Percentiles rank a stretch among this genome's conserved stretches.
Conservation (phyloP, 2,329 filamentous ascomycete genomes). For the Alternaria sp. region DNA sequence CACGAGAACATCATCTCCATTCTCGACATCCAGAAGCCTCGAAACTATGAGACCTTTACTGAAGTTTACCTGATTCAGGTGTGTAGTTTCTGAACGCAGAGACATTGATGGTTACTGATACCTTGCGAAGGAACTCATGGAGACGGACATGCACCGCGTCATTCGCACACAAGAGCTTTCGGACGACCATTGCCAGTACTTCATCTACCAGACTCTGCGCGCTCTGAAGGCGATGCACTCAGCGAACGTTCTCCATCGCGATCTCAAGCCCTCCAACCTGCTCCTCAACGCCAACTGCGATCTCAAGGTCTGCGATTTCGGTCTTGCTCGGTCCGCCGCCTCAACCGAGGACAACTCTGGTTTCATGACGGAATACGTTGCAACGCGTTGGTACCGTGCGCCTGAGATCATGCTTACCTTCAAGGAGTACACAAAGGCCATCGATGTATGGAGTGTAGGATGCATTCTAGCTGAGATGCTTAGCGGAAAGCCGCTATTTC, state of each 20-base stretch:
- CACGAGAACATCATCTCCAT: constrained; percentile 99
- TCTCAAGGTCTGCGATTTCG: constrained; percentile 98
- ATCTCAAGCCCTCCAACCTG: constrained; percentile 96
- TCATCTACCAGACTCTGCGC: constrained; percentile 98
- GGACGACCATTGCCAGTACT: constrained; percentile 99
- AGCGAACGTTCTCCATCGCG: constrained; percentile 95
- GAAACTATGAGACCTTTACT: constrained; percentile 94
- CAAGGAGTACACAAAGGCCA: constrained; percentile 99
- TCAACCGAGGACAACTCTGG: constrained; percentile 99
- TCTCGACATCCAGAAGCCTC: constrained; percentile 96
- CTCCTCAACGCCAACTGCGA: constrained; percentile 98
- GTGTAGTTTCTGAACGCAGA: background rate
- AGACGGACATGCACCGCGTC: constrained; percentile 99
- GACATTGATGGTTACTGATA: constrained; percentile 20
- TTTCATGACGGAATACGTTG: constrained; percentile 99
- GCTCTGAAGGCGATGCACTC: constrained; percentile 99
- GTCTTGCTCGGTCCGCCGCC: constrained; percentile 91
- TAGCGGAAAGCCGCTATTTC: constrained; percentile 96
- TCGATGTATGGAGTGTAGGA: constrained; percentile 98
- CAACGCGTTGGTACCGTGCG: constrained; percentile 97
- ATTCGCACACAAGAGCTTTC: constrained; percentile 98
- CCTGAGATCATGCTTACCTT: constrained; percentile 99
- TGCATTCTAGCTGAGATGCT: constrained; percentile 99
- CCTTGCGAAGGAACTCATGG: constrained; percentile 85
- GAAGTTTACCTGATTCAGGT: constrained; percentile 99